Evolutionary conservation across 140 eudicot species (phyloP).

Genomic region (Ambrosia hybrid): DNA sequence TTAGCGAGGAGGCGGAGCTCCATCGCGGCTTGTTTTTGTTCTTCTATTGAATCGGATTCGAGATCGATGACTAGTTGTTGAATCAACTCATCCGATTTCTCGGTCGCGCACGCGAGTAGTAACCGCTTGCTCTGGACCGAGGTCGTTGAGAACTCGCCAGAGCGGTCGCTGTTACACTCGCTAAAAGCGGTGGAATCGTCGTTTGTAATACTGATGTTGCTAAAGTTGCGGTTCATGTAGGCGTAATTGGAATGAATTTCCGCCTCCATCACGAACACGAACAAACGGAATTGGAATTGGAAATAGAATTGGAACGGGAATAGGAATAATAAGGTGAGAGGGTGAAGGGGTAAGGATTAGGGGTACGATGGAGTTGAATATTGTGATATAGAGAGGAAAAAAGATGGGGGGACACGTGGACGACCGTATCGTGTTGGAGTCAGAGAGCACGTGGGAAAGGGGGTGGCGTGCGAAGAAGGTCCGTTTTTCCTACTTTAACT

Average conservation of each 20-base stretch:
- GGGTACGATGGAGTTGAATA: not conserved
- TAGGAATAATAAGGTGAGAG: not conserved
- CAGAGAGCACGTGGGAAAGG: slow-evolving; percentile 68
- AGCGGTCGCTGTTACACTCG: slow-evolving; percentile 46
- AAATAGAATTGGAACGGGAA: not conserved
- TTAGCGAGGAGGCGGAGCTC: slow-evolving; percentile 75
- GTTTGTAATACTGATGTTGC: slow-evolving; percentile 35
- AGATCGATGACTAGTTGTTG: slow-evolving; percentile 59
- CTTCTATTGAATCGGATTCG: slow-evolving; percentile 52
- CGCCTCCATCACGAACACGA: slow-evolving; percentile 39
- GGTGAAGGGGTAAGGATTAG: not conserved
- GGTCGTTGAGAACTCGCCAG: slow-evolving; percentile 35
- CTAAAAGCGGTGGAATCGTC: slow-evolving; percentile 51
- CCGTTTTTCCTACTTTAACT: slow-evolving; percentile 38
- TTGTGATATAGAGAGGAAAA: slow-evolving; percentile 15
- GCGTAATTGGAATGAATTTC: slow-evolving; percentile 38
- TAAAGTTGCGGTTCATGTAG: slow-evolving; percentile 54
- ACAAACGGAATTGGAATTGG: not conserved
- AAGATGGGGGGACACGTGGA: slow-evolving; percentile 61
- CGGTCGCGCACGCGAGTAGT: slow-evolving; percentile 55
- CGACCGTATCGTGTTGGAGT: slow-evolving; percentile 50
- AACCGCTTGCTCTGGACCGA: slow-evolving; percentile 48
- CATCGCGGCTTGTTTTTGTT: slow-evolving; percentile 84
- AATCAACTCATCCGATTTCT: slow-evolving; percentile 65
- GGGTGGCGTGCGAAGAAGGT: slow-evolving; percentile 74